Conservation (phyloP, 2,329 filamentous ascomycete species). For the Fusarium sp. region DNA sequence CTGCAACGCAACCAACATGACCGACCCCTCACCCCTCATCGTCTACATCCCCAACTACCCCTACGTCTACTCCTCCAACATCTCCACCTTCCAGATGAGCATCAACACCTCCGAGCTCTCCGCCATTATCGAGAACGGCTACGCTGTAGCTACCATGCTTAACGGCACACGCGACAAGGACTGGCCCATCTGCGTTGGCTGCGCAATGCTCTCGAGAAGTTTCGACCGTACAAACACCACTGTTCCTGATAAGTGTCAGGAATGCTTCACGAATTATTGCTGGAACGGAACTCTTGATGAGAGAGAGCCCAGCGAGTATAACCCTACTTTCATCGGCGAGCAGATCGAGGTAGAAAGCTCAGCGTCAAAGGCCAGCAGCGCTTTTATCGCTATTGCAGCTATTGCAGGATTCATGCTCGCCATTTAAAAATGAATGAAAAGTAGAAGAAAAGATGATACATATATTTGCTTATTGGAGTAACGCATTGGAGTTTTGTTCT, state of each 20-base stretch:
- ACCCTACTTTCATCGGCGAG: conserved; percentile 45
- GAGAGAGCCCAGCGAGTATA: conserved; percentile 50
- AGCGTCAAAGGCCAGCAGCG: conserved; percentile 29
- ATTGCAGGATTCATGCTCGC: conserved; percentile 37
- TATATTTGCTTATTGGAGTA: conserved; percentile 7
- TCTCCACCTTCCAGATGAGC: conserved; percentile 77
- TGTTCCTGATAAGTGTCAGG: conserved; percentile 76
- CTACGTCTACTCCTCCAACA: conserved; percentile 81
- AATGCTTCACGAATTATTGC: conserved; percentile 87
- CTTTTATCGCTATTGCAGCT: conserved; percentile 26
- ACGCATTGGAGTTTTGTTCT: conserved; percentile 29
- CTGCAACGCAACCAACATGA: conserved; percentile 68
- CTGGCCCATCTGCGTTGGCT: conserved; percentile 89
- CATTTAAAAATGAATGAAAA: conserved; percentile 20
- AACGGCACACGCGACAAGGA: conserved; percentile 79
- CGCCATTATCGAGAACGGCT: conserved; percentile 87
- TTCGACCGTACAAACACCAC: conserved; percentile 76
- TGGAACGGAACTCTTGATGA: conserved; percentile 81
- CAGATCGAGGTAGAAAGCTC: conserved; percentile 44
- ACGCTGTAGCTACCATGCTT: conserved; percentile 82
- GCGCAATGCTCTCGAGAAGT: conserved; percentile 83
- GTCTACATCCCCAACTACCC: conserved; percentile 87
- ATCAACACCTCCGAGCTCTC: conserved; percentile 77
- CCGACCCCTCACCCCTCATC: conserved; percentile 72
- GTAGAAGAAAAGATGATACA: not conserved